Base-by-base conservation (phyloP, 768 basidiomycete species). In the Roridomyces roridus region DNA sequence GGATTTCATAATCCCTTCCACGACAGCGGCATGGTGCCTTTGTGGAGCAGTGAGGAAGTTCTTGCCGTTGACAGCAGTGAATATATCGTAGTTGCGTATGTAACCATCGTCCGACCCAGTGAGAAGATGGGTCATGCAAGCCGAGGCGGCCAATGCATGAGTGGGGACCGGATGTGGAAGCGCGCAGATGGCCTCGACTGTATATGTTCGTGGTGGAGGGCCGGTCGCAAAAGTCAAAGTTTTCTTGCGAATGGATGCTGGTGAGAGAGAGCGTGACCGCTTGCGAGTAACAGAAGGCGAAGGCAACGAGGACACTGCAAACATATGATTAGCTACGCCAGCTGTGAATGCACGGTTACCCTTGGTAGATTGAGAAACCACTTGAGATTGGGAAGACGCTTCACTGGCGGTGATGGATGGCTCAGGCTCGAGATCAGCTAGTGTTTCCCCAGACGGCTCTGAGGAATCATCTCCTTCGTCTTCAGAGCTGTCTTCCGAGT, bases 21-120 rank as follows among this genome's bases (percentile, higher is more conserved):
- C 94, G 23, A 97, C 87, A 50, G 91, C 91, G 42, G 92, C 92
- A 61, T 95, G 91, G 57, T 91, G 88, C 53, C 93, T 79, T 69
- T 96, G 94, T 41, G 92, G 93, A 17, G 93, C 91, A 21, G 89
- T 94, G 61, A 97, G 80, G 65, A 92, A 88, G 31, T 84, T 85
- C 68, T 92, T 91, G 52, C 94, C 87, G 69, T 98, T 98, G 36
- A 94, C 88, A 35, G 91, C 86, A 36, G 89, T 70, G 72, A 93
- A 97, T 44, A 96, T 84, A 70, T 98, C 94, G 74, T 96, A 98
- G 75, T 92, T 84, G 34, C 95, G 85, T 40, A 98, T 89, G 63
- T 93, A 95, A 9, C 95, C 96, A 69, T 98, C 95, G 63, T 96
- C 91, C 12, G 91, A 92, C 31, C 95, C 95, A 14, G 96, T 96